phyloP scores from a whole-genome alignment of 768 basidiomycete species.

The Myochromella boudieri region DNA sequence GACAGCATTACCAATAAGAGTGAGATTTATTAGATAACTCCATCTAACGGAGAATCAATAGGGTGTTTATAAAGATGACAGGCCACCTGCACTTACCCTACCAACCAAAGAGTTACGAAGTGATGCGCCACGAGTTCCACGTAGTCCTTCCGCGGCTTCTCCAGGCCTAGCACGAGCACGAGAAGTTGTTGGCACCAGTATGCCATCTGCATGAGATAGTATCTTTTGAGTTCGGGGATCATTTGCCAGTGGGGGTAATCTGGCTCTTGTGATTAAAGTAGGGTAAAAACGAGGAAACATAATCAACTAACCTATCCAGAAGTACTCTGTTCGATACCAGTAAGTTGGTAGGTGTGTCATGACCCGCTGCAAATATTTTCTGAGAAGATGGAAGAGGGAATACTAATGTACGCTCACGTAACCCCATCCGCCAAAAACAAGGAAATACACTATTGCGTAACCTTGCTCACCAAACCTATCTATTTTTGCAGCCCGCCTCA shows the following conservation, averaged over 20 bases:
- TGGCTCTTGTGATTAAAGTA: conserved; percentile 23
- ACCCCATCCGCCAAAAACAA: conserved; percentile 70
- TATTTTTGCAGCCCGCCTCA: conserved; percentile 65
- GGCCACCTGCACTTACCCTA: conserved; percentile 57
- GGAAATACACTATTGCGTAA: conserved; percentile 84
- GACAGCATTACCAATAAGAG: conserved; percentile 86
- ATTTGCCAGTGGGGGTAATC: conserved; percentile 92
- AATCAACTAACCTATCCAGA: conserved; percentile 70
- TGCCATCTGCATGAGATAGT: conserved; percentile 90
- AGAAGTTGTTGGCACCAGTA: conserved; percentile 96
- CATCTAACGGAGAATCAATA: conserved; percentile 49
- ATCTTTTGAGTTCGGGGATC: conserved; percentile 80
- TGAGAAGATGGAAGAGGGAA: conserved; percentile 5
- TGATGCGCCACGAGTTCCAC: conserved; percentile 87
- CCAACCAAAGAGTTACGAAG: conserved; percentile 90
- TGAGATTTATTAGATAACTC: conserved; percentile 82
- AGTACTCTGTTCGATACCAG: conserved; percentile 82
- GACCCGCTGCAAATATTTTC: conserved; percentile 52
- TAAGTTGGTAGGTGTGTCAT: conserved; percentile 82
- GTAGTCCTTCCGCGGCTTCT: conserved; percentile 95
- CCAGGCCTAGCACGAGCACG: conserved; percentile 78
- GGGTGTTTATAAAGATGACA: conserved; percentile 1
- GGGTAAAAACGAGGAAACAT: not conserved
- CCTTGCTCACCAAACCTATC: conserved; percentile 90
- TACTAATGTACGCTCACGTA: conserved; percentile 54